Conservation (phyloP, 163 green algal genomes). For the Scenedesmus sp. region DNA sequence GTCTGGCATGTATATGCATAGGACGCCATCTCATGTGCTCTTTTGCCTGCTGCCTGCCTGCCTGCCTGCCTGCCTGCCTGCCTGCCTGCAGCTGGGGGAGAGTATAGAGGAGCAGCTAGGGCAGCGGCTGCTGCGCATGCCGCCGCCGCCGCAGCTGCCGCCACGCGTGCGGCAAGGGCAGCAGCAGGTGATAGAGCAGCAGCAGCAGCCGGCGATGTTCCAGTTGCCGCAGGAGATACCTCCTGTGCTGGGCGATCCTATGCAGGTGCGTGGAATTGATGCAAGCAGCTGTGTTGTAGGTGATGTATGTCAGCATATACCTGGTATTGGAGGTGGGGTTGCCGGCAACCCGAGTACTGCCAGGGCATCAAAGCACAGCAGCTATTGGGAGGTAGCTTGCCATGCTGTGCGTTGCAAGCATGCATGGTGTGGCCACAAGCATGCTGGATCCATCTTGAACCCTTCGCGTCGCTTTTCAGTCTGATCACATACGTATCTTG, state of each 20-base stretch:
- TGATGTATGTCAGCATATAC: too few species aligned
- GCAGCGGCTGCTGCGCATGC: constrained; percentile 83
- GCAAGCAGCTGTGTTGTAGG: too few species aligned
- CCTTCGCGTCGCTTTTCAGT: not conserved
- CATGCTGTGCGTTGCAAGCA: not conserved
- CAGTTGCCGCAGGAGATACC: constrained; percentile 44
- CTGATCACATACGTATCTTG: not conserved
- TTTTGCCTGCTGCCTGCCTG: not conserved
- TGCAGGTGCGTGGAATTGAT: constrained; percentile 13
- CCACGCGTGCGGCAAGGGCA: constrained; percentile 41
- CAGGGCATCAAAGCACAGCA: too few species aligned
- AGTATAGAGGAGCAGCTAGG: constrained; percentile 87
- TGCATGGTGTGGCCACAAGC: not conserved
- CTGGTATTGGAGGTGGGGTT: too few species aligned
- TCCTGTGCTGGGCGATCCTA: constrained; percentile 30
- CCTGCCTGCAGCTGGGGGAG: constrained; percentile 57
- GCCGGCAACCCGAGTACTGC: too few species aligned
- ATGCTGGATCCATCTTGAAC: too few species aligned
- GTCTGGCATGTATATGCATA: too few species aligned
- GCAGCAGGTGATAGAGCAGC: constrained; percentile 38
- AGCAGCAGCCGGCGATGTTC: constrained; percentile 45
- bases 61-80: not conserved
- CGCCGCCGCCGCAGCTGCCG: constrained; percentile 61
- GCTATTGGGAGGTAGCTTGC: too few species aligned
- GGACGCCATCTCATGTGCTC: not conserved